Evolutionary conservation across 2,329 filamentous ascomycete species (phyloP), one percentile per base, ranked within the genome.

Genomic region (Cercospora sesami): DNA sequence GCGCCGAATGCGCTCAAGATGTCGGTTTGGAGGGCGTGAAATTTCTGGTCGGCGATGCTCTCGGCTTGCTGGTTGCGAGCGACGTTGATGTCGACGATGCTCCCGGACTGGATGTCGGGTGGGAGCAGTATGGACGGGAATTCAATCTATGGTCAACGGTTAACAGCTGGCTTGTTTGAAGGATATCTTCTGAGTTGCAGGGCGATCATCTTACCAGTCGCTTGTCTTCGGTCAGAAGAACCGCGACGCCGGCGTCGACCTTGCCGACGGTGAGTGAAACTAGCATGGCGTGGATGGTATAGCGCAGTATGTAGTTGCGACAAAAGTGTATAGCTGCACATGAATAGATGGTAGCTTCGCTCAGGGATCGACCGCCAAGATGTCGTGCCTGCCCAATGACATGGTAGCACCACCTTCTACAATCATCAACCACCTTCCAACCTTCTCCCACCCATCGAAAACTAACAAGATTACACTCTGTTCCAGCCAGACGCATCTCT

Each of bases 231-330:
- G 95, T 99, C 78, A 99, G 84, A 65, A 99, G 90, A 70, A 99
- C 95, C 60, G 95, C 96, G 79, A 99, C 94, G 82, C 95, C 95
- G 77, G 95, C 95, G 82, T 99, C 95, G 82, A 99, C 95, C 85
- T 99, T 99, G 85, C 95, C 95, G 81, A 99, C 95, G 61, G 94
- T 98, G 79, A 99, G 87, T 73, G 95, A 98, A 82, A 99, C 92
- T 78, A 98, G 87, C 95, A 99, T 98, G 66, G 23, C 45, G 63
- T 45, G 6, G 33, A 39, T 16, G 31, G 36, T 42, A 18, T 39
- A 12, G 21, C 16, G 21, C 21, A 14, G 9, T 60, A 5, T 55
- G 36, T 58, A 14, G 66, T 65, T 36, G 60, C 58, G 10, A 60
- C 18, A 45, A 26, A 45, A 31, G 23, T 7, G 28, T 31, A 48